These are phyloP conservation scores for Malassezia furfur DNA, from an alignment of 1,284 basidiomycete species.

Conservation along the genomic window DNA sequence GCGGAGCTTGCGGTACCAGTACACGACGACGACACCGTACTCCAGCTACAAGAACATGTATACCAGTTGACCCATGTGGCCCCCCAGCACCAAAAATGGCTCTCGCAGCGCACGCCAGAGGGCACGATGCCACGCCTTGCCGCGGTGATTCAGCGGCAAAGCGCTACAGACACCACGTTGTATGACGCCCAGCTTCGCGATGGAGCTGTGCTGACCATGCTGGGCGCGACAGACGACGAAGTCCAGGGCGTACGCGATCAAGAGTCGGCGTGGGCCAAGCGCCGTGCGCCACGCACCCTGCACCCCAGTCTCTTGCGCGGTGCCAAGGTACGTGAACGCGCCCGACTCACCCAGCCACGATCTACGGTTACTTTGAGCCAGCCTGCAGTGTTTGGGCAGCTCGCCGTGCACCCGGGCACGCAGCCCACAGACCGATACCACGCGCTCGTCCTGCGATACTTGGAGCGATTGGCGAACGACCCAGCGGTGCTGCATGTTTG, in stretches of 20 bases:
- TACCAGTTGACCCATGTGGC: neutral
- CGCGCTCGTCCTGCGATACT: constrained; percentile 20
- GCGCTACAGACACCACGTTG: neutral
- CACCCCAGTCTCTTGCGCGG: constrained; percentile 37
- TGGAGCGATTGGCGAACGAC: constrained; percentile 27
- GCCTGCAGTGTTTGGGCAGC: constrained; percentile 22
- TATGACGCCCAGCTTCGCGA: neutral
- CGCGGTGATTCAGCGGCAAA: neutral
- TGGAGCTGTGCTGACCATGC: neutral
- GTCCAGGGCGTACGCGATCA: neutral
- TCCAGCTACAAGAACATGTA: constrained; percentile 1
- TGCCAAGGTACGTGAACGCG: constrained; percentile 12
- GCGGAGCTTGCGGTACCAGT: neutral
- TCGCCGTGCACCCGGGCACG: constrained; percentile 25
- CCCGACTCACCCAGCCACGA: constrained; percentile 8
- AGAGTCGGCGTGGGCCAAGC: constrained; percentile 19
- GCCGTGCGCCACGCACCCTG: constrained; percentile 25
- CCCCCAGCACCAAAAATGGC: constrained; percentile 8
- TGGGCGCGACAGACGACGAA: constrained; percentile 4
- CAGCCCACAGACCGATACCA: constrained; percentile 17
- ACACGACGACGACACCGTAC: neutral
- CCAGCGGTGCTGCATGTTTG: constrained; percentile 38
- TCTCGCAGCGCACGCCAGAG: neutral
- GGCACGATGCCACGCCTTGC: neutral
- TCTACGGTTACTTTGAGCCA: constrained; percentile 17